Conservation (phyloP, 2,329 filamentous ascomycete species). For the Fusarium lateritium region DNA sequence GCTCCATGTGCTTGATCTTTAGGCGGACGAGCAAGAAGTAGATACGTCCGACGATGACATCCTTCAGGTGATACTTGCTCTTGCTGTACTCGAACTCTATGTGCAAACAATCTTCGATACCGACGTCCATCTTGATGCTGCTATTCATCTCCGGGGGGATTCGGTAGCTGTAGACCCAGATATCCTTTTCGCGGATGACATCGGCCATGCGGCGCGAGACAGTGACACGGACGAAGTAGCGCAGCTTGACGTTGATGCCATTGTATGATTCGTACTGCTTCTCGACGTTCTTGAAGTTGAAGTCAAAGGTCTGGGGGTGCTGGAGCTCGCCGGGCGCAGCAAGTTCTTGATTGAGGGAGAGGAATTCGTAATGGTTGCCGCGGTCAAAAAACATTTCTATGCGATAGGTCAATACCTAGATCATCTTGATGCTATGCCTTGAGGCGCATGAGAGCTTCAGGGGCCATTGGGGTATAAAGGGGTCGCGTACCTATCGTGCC, state of each 20-base stretch:
- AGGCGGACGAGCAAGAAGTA: slow-evolving; percentile 97
- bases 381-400: slow-evolving; percentile 99
- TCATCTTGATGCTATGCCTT: background rate
- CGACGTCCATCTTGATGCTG: slow-evolving; percentile 99
- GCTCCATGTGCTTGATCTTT: slow-evolving; percentile 99
- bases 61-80: slow-evolving; percentile 98
- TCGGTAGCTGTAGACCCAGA: slow-evolving; percentile 99
- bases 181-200: slow-evolving; percentile 98
- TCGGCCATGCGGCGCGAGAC: slow-evolving; percentile 98
- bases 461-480: slow-evolving; percentile 19
- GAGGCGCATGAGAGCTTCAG: slow-evolving; percentile 28
- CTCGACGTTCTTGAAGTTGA: slow-evolving; percentile 99
- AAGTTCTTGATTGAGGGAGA: slow-evolving; percentile 95
- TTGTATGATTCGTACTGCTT: slow-evolving; percentile 99
- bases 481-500: slow-evolving; percentile 86
- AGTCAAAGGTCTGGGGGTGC: slow-evolving; percentile 98
- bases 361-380: slow-evolving; percentile 99
- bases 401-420: slow-evolving; percentile 15
- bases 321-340: slow-evolving; percentile 97
- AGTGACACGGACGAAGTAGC: slow-evolving; percentile 97
- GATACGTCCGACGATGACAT: slow-evolving; percentile 98
- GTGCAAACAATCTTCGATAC: slow-evolving; percentile 98
- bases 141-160: slow-evolving; percentile 98
- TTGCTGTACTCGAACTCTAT: slow-evolving; percentile 99
- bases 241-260: slow-evolving; percentile 98